Base-by-base conservation (phyloP, 306 rosid genomes). In the Trifolium repens region DNA sequence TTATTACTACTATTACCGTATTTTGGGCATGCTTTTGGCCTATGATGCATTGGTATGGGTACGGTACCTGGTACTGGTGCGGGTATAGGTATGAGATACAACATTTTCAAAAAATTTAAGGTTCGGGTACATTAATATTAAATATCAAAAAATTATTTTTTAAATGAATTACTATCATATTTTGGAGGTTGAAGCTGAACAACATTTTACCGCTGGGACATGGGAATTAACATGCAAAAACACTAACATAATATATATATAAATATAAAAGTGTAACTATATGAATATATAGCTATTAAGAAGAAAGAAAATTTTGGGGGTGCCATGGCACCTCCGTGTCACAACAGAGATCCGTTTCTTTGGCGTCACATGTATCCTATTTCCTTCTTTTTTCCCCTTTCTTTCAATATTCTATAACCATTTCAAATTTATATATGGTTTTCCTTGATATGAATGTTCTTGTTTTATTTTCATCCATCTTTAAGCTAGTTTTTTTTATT, bases 401-500 rank as follows among this genome's bases (percentile, higher is more conserved):
- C 43, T 61, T 61, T 15, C 67, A 32, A 57, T 63, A 69, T 55
- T 61, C 8, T 77, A 40, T 42, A 42, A 19, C 62, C 9, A 32
- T 50, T 63, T 75, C 39, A 39, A 39, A 27, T 27, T 43, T 75
- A 35, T 61, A 39, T 67, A 24, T 50, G 15, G 37, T 26, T 78
- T 78, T 24, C 78, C 40, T 32, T 53, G 70, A 50, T 47, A n/a
- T 47, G 27, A 9, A 19, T 52, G 69, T 75, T 57, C 15, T 24
- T 61, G 44, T 74, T 66, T 71, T 65, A 34, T 19, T 78, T 42
- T 32, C 19, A 1, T 71, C 79, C 63, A 69, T 22, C 17, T 39
- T 19, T 53, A 60, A 71, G 61, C 60, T 75, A 72, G 47, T 19
- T 62, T 35, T 46, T 52, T 73, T 10, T 61, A 76, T 68, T 63